Evolutionary conservation across 2,329 filamentous ascomycete genomes (phyloP), one percentile per base, ranked within the genome.

Genomic region (Nemania sp.): DNA sequence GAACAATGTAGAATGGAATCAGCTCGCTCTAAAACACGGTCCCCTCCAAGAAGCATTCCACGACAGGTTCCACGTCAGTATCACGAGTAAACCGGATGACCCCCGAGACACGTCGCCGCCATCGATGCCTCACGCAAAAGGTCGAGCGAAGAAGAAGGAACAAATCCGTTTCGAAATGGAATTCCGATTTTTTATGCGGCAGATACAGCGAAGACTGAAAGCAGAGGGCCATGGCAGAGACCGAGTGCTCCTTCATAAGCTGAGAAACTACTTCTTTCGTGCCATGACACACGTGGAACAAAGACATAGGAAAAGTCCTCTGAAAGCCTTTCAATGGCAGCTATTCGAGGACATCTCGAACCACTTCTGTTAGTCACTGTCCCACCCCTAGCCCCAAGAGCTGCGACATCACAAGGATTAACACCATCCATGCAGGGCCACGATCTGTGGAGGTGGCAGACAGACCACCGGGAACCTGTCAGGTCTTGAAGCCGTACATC

Each of bases 341-440:
- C n/a, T 60, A 10, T 52, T 35, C 43, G 34, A 52, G 11, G 17
- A 25, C 5, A 15, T 57, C 18, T 57, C 48, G 18, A 57, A 60
- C 25, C 34, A 53, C 13, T 60, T 60, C 42, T 60, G 58, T 60
- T 1, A 42, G 53, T 48, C 5, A 13, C 17, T 11, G 42, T 43
- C 4, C 11, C 13, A 15, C 34, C 5, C 9, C 5, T 15, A 29
- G 3, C 7, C n/a, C 15, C 46, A 7, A 29, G 25, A 29, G 7
- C 25, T 4, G 7, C 4, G 7, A 7, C 25, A 29, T 29, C 25
- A 7, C 18, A 29, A 18, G 10, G 3, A 17, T 20, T 52, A 7
- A 60, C 35, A 25, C 1, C 1, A n/a, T 21, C 9, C 13, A 5
- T 2, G 6, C n/a, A 60, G 58, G 40, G 53, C 53, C 53, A 1